Evolutionary conservation across 2,329 filamentous ascomycete species (phyloP).

Genomic region (Ophidiomyces ophidiicola): DNA sequence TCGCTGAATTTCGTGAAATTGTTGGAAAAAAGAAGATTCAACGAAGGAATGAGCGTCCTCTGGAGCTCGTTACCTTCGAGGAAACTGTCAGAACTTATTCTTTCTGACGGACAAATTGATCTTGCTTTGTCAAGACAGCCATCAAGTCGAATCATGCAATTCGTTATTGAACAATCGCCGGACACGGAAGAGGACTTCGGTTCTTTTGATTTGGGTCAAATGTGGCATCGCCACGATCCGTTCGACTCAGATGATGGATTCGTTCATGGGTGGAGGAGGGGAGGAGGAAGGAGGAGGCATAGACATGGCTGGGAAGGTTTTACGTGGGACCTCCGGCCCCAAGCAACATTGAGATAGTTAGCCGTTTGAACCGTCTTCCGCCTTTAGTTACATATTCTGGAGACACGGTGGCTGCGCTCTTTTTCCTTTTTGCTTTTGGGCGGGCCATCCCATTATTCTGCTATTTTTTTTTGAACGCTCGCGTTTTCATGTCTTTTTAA

Average conservation of each 20-base stretch:
- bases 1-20: slow-evolving; percentile 5
- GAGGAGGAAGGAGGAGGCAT: neutral
- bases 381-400: too few relatives aligned
- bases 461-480: too few relatives aligned
- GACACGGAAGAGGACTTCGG: neutral
- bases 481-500: too few relatives aligned
- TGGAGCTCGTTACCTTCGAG: neutral
- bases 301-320: neutral
- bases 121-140: neutral
- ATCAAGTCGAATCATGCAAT: slow-evolving; percentile 5
- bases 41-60: neutral
- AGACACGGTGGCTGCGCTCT: too few relatives aligned
- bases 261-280: neutral
- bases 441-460: too few relatives aligned
- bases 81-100: neutral
- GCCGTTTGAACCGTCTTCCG: too few relatives aligned
- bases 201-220: neutral
- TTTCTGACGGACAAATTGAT: neutral
- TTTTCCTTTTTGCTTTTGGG: too few relatives aligned
- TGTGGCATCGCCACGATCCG: neutral
- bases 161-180: neutral
- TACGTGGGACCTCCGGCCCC: too few relatives aligned
- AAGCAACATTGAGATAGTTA: too few relatives aligned
- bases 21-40: neutral
- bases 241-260: slow-evolving; percentile 3